These are phyloP conservation scores for Termitomyces sp. DNA, from an alignment of 1,284 basidiomycete species.

Conservation along the genomic window DNA sequence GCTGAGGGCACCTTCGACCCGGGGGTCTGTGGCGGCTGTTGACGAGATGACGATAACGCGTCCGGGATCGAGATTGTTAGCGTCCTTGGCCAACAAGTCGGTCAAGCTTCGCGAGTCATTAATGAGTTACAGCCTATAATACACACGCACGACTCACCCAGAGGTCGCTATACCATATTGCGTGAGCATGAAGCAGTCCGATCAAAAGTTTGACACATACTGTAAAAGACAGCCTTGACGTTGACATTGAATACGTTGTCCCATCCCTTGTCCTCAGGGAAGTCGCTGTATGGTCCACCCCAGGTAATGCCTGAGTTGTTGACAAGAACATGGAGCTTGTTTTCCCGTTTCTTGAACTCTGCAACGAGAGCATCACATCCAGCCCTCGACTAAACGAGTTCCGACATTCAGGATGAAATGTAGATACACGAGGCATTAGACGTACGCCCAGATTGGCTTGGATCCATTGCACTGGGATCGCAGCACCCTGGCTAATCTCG, in stretches of 20 bases:
- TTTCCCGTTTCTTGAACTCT: conserved; percentile 65
- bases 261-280: conserved; percentile 81
- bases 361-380: conserved; percentile 74
- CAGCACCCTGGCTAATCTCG: conserved; percentile 53
- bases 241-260: conserved; percentile 77
- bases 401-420: not conserved
- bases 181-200: not conserved
- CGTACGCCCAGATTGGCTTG: conserved; percentile 69
- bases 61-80: conserved; percentile 63
- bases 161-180: conserved; percentile 49
- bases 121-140: not conserved
- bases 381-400: conserved; percentile 55
- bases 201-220: conserved; percentile 35
- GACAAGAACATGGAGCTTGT: conserved; percentile 71
- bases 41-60: conserved; percentile 83
- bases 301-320: conserved; percentile 81
- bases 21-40: conserved; percentile 57
- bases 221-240: conserved; percentile 77
- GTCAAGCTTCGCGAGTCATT: conserved; percentile 40
- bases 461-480: conserved; percentile 64
- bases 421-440: conserved; percentile 9
- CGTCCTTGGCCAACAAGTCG: conserved; percentile 61
- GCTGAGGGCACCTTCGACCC: conserved; percentile 48
- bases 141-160: conserved; percentile 39
- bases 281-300: conserved; percentile 71